Evolutionary conservation across 2,329 filamentous ascomycete genomes (phyloP), one percentile per base, ranked within the genome.

Genomic region (Sporothrix pallida): DNA sequence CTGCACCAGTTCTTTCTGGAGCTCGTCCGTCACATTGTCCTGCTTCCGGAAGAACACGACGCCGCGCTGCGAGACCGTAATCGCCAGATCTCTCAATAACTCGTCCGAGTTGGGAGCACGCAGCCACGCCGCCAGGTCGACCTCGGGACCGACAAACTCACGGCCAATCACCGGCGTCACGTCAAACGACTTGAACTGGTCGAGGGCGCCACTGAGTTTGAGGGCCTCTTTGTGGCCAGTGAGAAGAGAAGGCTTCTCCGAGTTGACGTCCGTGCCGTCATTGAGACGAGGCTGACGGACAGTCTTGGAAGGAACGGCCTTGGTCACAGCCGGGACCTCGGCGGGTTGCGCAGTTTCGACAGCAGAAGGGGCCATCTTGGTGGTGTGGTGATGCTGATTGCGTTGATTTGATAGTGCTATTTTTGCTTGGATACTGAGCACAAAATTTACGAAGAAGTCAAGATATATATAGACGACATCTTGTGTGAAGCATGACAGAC

Each of bases 41-140:
- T 87, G 86, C 67, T 84, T 79, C 12, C 85, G 83, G 71, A 87
- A 82, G 78, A 87, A 86, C 3, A 87, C 83, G 2, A 87, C 86
- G 23, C 85, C 85, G 17, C 85, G 79, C 72, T 86, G 80, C 1
- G 85, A 86, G 77, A 87, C 82, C 0, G 87, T 89, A 71, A 91
- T 87, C 17, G 87, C 89, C 0, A 92, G 82, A 76, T 91, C 89
- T 1, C 86, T 84, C 23, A 91, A 80, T 2, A 89, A 79, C 44
- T 87, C 85, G 62, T 91, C 88, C 0, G 86, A 80, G 73, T 90
- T 86, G 0, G 84, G 80, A 1, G 86, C 85, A 13, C 87, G 83
- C n/a, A 91, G 82, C 68, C 86, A 84, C 44, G 90, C 86, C 0
- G 84, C 83, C 0, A 90, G 81, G 71, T 88, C 85, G 42, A 86